phyloP scores from a whole-genome alignment of 1,284 basidiomycete species.

The Malassezia pachydermatis region DNA sequence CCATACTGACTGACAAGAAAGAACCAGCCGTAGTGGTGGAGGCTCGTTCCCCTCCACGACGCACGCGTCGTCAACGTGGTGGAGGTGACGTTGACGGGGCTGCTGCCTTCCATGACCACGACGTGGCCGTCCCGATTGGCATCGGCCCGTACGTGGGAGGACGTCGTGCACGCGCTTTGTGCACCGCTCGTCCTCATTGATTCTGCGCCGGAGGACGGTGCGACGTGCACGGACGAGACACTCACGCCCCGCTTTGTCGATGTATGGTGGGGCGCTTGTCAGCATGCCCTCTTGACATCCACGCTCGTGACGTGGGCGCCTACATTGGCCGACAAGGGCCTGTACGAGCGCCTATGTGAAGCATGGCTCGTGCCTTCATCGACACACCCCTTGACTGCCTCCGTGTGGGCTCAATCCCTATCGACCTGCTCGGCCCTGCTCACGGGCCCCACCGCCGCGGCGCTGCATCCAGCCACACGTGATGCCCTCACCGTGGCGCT shows the following conservation, averaged over 20 bases:
- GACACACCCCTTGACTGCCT: background rate
- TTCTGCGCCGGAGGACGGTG: background rate
- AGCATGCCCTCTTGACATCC: constrained; percentile 9
- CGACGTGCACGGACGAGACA: background rate
- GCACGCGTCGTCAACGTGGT: too few species aligned
- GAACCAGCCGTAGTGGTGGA: too few species aligned
- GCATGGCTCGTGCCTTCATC: constrained; percentile 3
- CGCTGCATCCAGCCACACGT: background rate
- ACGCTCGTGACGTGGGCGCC: constrained; percentile 11
- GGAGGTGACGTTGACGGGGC: too few species aligned
- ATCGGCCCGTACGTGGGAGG: constrained; percentile 1
- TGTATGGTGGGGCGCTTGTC: constrained; percentile 14
- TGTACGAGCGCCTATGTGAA: background rate
- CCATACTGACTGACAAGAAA: too few species aligned
- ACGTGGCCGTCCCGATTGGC: background rate
- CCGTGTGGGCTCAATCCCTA: constrained; percentile 8
- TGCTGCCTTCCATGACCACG: background rate
- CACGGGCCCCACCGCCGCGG: background rate
- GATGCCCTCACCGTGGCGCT: background rate
- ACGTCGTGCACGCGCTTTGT: background rate
- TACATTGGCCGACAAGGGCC: background rate
- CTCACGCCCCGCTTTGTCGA: background rate
- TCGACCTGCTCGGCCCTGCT: constrained; percentile 10
- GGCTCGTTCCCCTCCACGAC: too few species aligned
- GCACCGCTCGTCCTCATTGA: constrained; percentile 6